Conservation (phyloP, 2,329 filamentous ascomycete genomes). For the Cercospora berteroae region DNA sequence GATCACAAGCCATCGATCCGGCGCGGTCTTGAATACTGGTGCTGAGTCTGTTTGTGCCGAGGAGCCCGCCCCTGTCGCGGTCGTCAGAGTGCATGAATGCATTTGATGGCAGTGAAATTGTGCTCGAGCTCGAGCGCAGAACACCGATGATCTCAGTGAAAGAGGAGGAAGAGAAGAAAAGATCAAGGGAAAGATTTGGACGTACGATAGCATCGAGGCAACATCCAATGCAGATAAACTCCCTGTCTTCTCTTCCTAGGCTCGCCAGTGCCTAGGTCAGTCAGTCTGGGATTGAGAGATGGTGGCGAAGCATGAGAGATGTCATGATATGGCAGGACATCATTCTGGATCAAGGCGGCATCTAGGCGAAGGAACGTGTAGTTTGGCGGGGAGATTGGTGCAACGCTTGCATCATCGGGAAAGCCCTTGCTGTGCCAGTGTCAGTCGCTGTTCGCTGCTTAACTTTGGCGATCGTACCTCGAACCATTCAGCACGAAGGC, state of each 20-base stretch:
- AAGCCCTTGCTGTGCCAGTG: neutral
- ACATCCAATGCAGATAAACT: neutral
- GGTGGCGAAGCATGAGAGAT: neutral
- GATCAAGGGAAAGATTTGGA: neutral
- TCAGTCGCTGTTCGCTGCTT: neutral
- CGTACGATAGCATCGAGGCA: neutral
- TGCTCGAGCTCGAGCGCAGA: too few relatives aligned
- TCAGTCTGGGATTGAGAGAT: neutral
- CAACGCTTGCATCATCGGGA: neutral
- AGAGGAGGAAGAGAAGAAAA: too few relatives aligned
- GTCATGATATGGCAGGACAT: neutral
- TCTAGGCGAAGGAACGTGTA: neutral
- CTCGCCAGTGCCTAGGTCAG: neutral
- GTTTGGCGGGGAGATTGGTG: neutral
- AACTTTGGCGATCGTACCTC: neutral
- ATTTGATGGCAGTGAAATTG: too few relatives aligned
- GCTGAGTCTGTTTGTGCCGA: neutral
- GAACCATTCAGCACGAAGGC: conserved; percentile 8
- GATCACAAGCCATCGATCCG: conserved; percentile 17
- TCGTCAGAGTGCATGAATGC: neutral
- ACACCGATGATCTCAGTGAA: too few relatives aligned
- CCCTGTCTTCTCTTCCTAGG: neutral
- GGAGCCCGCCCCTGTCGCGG: neutral
- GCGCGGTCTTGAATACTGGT: conserved; percentile 10
- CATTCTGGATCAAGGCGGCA: neutral